Base-by-base conservation (phyloP, 805 yeast genomes). In the Sporopachydermia quercuum region DNA sequence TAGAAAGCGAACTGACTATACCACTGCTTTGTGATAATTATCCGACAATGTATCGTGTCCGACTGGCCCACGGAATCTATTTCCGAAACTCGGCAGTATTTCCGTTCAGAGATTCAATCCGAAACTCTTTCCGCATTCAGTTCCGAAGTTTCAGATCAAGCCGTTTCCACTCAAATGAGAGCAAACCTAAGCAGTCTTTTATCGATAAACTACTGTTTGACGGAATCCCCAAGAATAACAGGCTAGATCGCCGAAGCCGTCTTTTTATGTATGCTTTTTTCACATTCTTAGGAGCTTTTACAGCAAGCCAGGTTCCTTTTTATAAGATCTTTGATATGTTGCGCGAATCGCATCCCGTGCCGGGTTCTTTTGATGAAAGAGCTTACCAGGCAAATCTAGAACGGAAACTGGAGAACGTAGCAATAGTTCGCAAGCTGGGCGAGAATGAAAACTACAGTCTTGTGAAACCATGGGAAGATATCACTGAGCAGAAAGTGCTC, bases 341-440 rank as follows among this genome's bases (percentile, higher is more conserved):
- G n/a, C 30, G 30, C 13, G 30, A 23, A n/a, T 23, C 30, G 30
- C 30, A 23, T 8, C 30, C 30, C n/a, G 30, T 8, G 30, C 30
- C 30, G 30, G 30, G 30, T 8, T 23, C 30, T n/a, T 23, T 23
- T n/a, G 30, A 23, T n/a, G 30, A 23, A n/a, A 23, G 30, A 23
- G 30, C 30, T n/a, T 23, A 23, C 30, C 8, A 8, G n/a, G 30
- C 30, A n/a, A 23, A 23, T 8, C 30, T 23, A 8, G 30, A 23
- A n/a, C 8, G 30, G n/a, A n/a, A 8, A 8, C 13, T 23, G 30
- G 30, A 23, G 30, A 23, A 23, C n/a, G 30, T 23, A 8, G 13
- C 30, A n/a, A n/a, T n/a, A 23, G 30, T 23, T 8, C 30, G n/a
- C 13, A 23, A 23, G n/a, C 30, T 23, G n/a, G 13, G 30, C 13